A percentile compares a stretch with the other conserved stretches of the same genome.
phyloP scores from a whole-genome alignment of 176 grass and related monocot genomes.

The Poa annua region DNA sequence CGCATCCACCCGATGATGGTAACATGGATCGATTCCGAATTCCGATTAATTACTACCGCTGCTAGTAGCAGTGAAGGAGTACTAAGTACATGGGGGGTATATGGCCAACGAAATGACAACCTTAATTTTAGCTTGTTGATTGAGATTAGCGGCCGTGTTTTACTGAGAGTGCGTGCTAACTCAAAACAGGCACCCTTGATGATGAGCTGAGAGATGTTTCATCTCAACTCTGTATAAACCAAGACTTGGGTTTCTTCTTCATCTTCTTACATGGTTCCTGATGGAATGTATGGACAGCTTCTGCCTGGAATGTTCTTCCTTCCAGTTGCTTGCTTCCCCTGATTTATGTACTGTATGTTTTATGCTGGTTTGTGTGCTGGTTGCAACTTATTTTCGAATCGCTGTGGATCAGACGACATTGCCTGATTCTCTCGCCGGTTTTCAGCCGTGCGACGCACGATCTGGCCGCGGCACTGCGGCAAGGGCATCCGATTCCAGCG shows the following conservation, averaged over 20 bases:
- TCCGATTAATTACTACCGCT: conserved; percentile 12
- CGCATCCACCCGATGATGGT: not conserved
- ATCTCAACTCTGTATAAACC: conserved; percentile 42
- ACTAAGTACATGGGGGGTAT: conserved; percentile 2
- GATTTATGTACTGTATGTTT: not conserved
- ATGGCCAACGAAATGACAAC: conserved; percentile 7
- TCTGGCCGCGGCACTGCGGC: not conserved
- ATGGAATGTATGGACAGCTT: conserved; percentile 1
- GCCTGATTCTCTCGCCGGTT: not conserved
- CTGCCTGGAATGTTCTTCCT: not conserved
- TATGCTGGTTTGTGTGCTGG: not conserved
- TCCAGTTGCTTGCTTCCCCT: not conserved
- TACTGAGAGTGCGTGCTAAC: conserved; percentile 34
- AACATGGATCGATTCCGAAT: not conserved
- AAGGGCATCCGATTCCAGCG: conserved; percentile 25
- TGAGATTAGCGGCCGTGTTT: conserved; percentile 41
- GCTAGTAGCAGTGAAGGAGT: too few species aligned
- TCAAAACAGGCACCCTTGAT: conserved; percentile 18
- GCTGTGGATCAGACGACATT: not conserved
- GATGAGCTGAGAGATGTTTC: not conserved
- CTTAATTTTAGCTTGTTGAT: conserved; percentile 35
- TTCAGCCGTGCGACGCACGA: not conserved
- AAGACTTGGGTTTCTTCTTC: conserved; percentile 1
- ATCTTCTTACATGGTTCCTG: not conserved
- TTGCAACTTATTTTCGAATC: not conserved